These are phyloP conservation scores for Bipolaris sorokiniana DNA, from an alignment of 2,329 filamentous ascomycete genomes.

Conservation along the genomic window DNA sequence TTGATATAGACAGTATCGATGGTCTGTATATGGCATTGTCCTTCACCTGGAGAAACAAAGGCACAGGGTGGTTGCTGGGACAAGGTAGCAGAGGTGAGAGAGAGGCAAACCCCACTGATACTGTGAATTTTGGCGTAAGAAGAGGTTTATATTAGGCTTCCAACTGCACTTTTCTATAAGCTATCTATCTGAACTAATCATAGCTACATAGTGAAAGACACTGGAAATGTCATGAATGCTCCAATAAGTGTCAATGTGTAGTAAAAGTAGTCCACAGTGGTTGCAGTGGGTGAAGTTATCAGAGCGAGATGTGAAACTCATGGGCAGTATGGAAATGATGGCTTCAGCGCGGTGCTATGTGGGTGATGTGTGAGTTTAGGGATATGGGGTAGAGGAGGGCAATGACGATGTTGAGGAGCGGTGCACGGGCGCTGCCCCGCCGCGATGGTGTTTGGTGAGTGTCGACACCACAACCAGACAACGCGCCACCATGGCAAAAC, in stretches of 20 bases:
- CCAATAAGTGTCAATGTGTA: too few species aligned
- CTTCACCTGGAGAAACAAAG: neutral
- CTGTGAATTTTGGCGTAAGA: too few species aligned
- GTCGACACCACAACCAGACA: constrained; percentile 22
- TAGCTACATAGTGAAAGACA: too few species aligned
- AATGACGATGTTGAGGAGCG: constrained; percentile 1
- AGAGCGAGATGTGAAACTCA: too few species aligned
- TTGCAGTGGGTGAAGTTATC: neutral
- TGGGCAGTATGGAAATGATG: neutral
- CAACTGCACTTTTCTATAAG: too few species aligned
- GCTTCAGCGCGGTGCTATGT: neutral
- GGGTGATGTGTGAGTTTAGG: neutral
- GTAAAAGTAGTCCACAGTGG: too few species aligned
- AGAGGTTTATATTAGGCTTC: too few species aligned
- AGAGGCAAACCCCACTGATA: neutral
- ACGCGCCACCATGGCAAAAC: constrained; percentile 42
- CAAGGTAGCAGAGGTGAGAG: neutral
- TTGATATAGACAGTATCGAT: neutral
- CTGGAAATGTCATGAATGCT: too few species aligned
- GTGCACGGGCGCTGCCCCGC: constrained; percentile 18
- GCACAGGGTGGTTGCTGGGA: neutral
- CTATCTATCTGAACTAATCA: too few species aligned
- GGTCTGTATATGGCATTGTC: neutral
- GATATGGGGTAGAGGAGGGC: neutral
- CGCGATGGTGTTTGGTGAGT: constrained; percentile 1